Conservation (phyloP, 768 basidiomycete species). For the Mycena rosella region DNA sequence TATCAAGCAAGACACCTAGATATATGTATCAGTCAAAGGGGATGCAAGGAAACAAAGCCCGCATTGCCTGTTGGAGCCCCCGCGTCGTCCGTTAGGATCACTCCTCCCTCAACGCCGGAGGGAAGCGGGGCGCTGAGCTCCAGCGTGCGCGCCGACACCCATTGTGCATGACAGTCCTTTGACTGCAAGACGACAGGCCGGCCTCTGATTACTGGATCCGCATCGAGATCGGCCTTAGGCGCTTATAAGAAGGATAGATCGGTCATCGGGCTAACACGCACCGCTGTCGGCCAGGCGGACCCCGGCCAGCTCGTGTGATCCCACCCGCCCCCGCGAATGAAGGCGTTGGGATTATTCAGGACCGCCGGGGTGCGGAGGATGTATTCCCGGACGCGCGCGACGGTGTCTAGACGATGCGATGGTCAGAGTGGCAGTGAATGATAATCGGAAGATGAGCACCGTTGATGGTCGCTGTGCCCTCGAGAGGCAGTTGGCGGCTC, state of each 20-base stretch:
- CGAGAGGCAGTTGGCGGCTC: conserved; percentile 71
- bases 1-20: conserved; percentile 85
- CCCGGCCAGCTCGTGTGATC: conserved; percentile 87
- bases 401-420: conserved; percentile 45
- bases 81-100: conserved; percentile 62
- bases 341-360: conserved; percentile 62
- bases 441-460: conserved; percentile 51
- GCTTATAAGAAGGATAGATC: conserved; percentile 26
- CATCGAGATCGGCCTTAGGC: conserved; percentile 78
- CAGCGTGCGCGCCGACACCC: conserved; percentile 85
- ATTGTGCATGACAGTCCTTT: conserved; percentile 87
- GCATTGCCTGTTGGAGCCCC: conserved; percentile 69
- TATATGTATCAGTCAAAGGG: not conserved
- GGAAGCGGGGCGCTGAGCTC: conserved; percentile 73
- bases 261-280: conserved; percentile 47
- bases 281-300: conserved; percentile 78
- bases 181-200: conserved; percentile 81
- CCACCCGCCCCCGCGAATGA: conserved; percentile 94
- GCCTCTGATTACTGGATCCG: conserved; percentile 73
- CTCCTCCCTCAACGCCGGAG: conserved; percentile 67
- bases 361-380: conserved; percentile 70
- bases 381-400: conserved; percentile 70
- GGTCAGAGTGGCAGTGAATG: conserved; percentile 4
- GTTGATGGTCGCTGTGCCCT: conserved; percentile 68
- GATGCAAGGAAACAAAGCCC: not conserved